phyloP scores from a whole-genome alignment of 1,284 basidiomycete species.

The Cryptococcus sp. region DNA sequence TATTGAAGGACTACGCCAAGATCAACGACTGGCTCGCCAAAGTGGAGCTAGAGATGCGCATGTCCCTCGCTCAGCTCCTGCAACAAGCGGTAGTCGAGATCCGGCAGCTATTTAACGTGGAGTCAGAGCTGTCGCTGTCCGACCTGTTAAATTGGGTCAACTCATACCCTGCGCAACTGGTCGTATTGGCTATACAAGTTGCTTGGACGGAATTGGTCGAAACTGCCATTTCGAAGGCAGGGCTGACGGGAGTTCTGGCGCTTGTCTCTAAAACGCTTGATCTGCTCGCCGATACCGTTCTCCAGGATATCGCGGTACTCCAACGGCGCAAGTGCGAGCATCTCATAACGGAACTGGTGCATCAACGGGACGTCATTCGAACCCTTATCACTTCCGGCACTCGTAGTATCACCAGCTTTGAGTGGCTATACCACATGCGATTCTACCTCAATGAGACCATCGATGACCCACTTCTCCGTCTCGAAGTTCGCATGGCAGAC shows the following conservation, averaged over 20 bases:
- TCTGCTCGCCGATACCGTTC: slow-evolving; percentile 90
- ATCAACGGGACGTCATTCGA: slow-evolving; percentile 93
- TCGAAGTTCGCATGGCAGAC: slow-evolving; percentile 83
- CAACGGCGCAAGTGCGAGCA: slow-evolving; percentile 97
- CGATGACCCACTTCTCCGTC: slow-evolving; percentile 75
- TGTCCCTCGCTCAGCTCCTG: slow-evolving; percentile 68
- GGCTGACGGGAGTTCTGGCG: slow-evolving; percentile 65
- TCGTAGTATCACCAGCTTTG: slow-evolving; percentile 70
- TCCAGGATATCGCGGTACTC: slow-evolving; percentile 82
- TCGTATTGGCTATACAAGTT: slow-evolving; percentile 90
- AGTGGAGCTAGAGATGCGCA: slow-evolving; percentile 91
- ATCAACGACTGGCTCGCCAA: slow-evolving; percentile 98
- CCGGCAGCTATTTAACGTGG: slow-evolving; percentile 68
- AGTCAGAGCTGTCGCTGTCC: slow-evolving; percentile 57
- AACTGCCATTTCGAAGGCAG: slow-evolving; percentile 63
- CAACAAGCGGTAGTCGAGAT: slow-evolving; percentile 56
- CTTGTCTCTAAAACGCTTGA: slow-evolving; percentile 83
- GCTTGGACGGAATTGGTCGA: slow-evolving; percentile 92
- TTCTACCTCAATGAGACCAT: slow-evolving; percentile 80
- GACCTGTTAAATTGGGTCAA: slow-evolving; percentile 88
- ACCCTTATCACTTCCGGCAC: slow-evolving; percentile 71
- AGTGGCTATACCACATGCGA: slow-evolving; percentile 98
- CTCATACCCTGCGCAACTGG: slow-evolving; percentile 90
- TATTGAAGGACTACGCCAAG: slow-evolving; percentile 89
- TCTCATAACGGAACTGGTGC: slow-evolving; percentile 97